phyloP scores from a whole-genome alignment of 495 filamentous ascomycete species.

The Sabuloglossum arenarium region DNA sequence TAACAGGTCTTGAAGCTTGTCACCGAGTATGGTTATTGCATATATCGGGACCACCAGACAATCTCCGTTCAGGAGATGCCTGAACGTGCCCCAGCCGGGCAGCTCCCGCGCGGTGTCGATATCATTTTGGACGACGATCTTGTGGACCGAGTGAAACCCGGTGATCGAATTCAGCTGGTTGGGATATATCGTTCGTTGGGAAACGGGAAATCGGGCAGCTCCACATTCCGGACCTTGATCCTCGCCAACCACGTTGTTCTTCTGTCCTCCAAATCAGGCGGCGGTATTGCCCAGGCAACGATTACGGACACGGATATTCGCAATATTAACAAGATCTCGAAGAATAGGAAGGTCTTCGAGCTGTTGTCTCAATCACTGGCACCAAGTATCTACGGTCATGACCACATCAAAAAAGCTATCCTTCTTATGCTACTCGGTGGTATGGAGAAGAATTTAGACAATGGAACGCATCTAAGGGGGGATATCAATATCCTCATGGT shows the following conservation, averaged over 20 bases:
- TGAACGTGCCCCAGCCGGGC: slow-evolving; percentile 84
- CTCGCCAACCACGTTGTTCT: slow-evolving; percentile 90
- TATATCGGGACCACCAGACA: slow-evolving; percentile 91
- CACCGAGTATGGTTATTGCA: slow-evolving; percentile 91
- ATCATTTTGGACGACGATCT: slow-evolving; percentile 94
- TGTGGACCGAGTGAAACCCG: slow-evolving; percentile 86
- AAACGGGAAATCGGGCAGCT: slow-evolving; percentile 76
- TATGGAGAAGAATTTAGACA: slow-evolving; percentile 97
- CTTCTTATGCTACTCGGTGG: slow-evolving; percentile 92
- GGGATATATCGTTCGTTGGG: slow-evolving; percentile 85
- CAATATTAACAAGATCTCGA: slow-evolving; percentile 94
- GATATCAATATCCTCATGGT: slow-evolving; percentile 99
- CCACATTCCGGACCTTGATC: slow-evolving; percentile 81
- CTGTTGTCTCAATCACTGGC: slow-evolving; percentile 87
- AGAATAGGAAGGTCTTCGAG: slow-evolving; percentile 88
- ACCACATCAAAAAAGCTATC: slow-evolving; percentile 97
- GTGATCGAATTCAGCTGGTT: slow-evolving; percentile 88
- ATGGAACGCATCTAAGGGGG: slow-evolving; percentile 91
- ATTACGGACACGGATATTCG: slow-evolving; percentile 97
- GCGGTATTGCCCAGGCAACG: slow-evolving; percentile 73
- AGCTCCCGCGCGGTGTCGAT: slow-evolving; percentile 92
- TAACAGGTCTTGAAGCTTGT: slow-evolving; percentile 31
- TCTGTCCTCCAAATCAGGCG: slow-evolving; percentile 87
- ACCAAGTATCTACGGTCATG: slow-evolving; percentile 94
- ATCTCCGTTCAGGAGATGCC: slow-evolving; percentile 99